Percentiles rank a stretch among this genome's conserved stretches.
Conservation (phyloP, 179 eudicot species). For the Sideroxylon spinosum region DNA sequence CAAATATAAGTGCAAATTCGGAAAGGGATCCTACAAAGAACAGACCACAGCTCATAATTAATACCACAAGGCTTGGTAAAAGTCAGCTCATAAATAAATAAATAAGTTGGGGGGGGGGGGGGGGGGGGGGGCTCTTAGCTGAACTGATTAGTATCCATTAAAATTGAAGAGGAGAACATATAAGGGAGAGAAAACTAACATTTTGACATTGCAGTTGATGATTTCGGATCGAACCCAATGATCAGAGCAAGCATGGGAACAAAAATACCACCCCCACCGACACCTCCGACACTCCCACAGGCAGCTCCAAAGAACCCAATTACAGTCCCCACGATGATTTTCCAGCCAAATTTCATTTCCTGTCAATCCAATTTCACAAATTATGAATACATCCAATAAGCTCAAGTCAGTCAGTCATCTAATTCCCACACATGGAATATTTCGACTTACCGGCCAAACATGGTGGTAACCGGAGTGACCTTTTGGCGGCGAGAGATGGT, state of each 20-base stretch:
- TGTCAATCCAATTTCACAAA: conserved; percentile 25
- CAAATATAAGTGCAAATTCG: not conserved
- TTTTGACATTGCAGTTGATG: conserved; percentile 59
- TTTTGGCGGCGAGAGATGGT: conserved; percentile 43
- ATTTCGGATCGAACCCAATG: conserved; percentile 56
- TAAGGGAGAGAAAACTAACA: conserved; percentile 25
- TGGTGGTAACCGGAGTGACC: conserved; percentile 59
- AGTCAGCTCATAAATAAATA: too few species aligned
- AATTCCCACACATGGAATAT: not conserved
- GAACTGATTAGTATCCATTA: too few species aligned
- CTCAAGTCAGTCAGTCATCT: not conserved
- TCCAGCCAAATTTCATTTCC: conserved; percentile 55
- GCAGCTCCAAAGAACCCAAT: conserved; percentile 65
- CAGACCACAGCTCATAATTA: too few species aligned
- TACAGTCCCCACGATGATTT: conserved; percentile 39
- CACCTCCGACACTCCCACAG: conserved; percentile 64
- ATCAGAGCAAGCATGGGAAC: conserved; percentile 61
- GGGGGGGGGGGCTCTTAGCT: too few species aligned
- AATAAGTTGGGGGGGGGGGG: too few species aligned
- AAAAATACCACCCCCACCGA: conserved; percentile 67
- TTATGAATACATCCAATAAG: not conserved
- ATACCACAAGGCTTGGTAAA: too few species aligned
- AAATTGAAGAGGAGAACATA: too few species aligned
- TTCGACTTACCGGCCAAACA: conserved; percentile 68
- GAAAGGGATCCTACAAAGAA: not conserved